phyloP scores from a whole-genome alignment of 2,329 filamentous ascomycete species.

The Penicillium digitatum region DNA sequence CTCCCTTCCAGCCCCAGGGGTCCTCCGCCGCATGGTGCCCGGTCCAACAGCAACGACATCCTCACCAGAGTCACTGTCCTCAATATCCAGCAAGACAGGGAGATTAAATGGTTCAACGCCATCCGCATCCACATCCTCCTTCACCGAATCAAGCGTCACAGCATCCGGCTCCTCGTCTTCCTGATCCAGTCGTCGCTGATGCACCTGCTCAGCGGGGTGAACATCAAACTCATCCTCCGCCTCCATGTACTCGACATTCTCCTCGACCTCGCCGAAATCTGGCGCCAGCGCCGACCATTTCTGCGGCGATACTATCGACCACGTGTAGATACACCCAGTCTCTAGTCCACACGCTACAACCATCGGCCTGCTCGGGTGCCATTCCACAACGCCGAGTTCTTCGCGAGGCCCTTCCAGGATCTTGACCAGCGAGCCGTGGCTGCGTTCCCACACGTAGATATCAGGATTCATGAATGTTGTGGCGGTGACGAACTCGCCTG shows the following conservation, averaged over 20 bases:
- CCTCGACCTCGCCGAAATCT: conserved; percentile 95
- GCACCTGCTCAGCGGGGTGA: conserved; percentile 88
- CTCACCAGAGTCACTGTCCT: conserved; percentile 92
- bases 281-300: conserved; percentile 96
- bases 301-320: conserved; percentile 92
- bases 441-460: conserved; percentile 96
- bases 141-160: conserved; percentile 67
- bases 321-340: conserved; percentile 88
- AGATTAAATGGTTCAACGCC: conserved; percentile 68
- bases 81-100: conserved; percentile 88
- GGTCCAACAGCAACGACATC: conserved; percentile 66
- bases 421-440: conserved; percentile 87
- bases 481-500: conserved; percentile 91
- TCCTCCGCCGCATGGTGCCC: conserved; percentile 84
- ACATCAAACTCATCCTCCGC: conserved; percentile 97
- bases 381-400: conserved; percentile 93
- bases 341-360: conserved; percentile 90
- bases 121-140: conserved; percentile 55
- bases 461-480: conserved; percentile 98
- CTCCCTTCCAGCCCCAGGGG: conserved; percentile 68
- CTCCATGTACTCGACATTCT: conserved; percentile 96
- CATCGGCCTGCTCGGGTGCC: conserved; percentile 85
- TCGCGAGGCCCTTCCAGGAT: conserved; percentile 96
- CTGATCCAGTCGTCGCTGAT: conserved; percentile 80
- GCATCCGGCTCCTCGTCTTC: conserved; percentile 96